These are phyloP conservation scores for Saturnispora serradocipensis DNA, from an alignment of 805 yeast genomes.

Conservation along the genomic window DNA sequence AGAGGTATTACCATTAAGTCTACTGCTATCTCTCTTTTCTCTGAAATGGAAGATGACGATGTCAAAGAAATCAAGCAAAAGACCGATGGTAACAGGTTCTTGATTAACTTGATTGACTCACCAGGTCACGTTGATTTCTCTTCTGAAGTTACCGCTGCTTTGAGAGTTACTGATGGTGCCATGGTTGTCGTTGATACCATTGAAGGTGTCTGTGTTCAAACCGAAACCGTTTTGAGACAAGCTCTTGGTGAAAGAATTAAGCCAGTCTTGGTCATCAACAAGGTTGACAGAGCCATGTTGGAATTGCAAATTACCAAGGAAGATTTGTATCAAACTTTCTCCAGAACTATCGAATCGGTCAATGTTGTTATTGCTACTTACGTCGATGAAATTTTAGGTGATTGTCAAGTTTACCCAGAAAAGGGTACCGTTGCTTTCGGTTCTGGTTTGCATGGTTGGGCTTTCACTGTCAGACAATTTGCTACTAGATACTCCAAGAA, in stretches of 20 bases:
- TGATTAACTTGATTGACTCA: constrained; percentile 96
- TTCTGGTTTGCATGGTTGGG: constrained; percentile 99
- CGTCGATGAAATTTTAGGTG: constrained; percentile 85
- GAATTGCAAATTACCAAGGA: constrained; percentile 99
- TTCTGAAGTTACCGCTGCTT: constrained; percentile 99
- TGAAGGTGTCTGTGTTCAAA: constrained; percentile 99
- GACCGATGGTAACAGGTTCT: constrained; percentile 87
- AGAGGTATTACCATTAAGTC: constrained; percentile 99
- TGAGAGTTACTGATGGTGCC: constrained; percentile 99
- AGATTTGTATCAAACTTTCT: constrained; percentile 95
- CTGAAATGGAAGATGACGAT: constrained; percentile 81
- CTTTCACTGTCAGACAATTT: constrained; percentile 98
- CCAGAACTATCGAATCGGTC: constrained; percentile 99
- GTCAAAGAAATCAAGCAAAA: constrained; percentile 85
- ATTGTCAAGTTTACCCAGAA: constrained; percentile 97
- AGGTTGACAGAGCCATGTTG: constrained; percentile 98
- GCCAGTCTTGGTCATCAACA: constrained; percentile 98
- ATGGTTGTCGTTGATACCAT: constrained; percentile 98
- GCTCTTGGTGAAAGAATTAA: constrained; percentile 98
- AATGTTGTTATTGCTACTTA: constrained; percentile 97
- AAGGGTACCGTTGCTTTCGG: constrained; percentile 99
- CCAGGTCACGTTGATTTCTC: constrained; percentile 99
- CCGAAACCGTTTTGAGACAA: constrained; percentile 99
- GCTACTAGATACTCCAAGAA: constrained; percentile 97
- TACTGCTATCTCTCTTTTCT: constrained; percentile 93